A percentile compares a stretch with the other conserved stretches of the same genome.
phyloP scores from a whole-genome alignment of 768 basidiomycete species.

The Boletus rubescentipes region DNA sequence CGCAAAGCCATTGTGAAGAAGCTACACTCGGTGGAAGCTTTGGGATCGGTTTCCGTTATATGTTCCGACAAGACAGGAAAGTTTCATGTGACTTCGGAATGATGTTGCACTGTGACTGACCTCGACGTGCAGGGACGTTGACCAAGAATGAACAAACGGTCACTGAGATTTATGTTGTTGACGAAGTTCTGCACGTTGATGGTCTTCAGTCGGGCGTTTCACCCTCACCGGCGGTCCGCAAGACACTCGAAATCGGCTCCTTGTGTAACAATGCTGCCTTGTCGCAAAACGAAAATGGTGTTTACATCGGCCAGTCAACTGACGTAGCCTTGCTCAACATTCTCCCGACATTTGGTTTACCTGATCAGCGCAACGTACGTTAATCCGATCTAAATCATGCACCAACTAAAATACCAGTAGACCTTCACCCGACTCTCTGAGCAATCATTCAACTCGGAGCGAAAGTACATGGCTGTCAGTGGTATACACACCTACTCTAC shows the following conservation, averaged over 20 bases:
- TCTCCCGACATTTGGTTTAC: slow-evolving; percentile 59
- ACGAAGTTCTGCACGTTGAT: slow-evolving; percentile 73
- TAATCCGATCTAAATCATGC: not conserved
- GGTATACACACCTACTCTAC: slow-evolving; percentile 53
- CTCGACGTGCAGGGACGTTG: slow-evolving; percentile 59
- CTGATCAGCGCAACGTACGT: slow-evolving; percentile 71
- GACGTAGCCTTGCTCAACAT: slow-evolving; percentile 91
- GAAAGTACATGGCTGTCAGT: slow-evolving; percentile 90
- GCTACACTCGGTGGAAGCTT: slow-evolving; percentile 88
- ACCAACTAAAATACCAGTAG: slow-evolving; percentile 35
- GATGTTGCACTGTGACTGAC: not conserved
- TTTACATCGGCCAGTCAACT: slow-evolving; percentile 84
- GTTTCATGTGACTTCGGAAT: slow-evolving; percentile 7
- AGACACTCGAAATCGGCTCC: slow-evolving; percentile 78
- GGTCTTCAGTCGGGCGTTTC: slow-evolving; percentile 39
- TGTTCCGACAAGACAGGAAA: slow-evolving; percentile 95
- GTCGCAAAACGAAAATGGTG: slow-evolving; percentile 62
- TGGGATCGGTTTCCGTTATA: slow-evolving; percentile 95
- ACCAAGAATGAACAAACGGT: slow-evolving; percentile 98
- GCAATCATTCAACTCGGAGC: slow-evolving; percentile 89
- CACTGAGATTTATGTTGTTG: slow-evolving; percentile 82
- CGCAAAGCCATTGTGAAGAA: slow-evolving; percentile 98
- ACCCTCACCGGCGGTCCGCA: slow-evolving; percentile 66
- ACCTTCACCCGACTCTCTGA: slow-evolving; percentile 72
- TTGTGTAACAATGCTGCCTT: slow-evolving; percentile 87